Percentiles rank a stretch among this genome's conserved stretches.
Conservation (phyloP, 495 filamentous ascomycete genomes). For the Aspergillus panamensis region DNA sequence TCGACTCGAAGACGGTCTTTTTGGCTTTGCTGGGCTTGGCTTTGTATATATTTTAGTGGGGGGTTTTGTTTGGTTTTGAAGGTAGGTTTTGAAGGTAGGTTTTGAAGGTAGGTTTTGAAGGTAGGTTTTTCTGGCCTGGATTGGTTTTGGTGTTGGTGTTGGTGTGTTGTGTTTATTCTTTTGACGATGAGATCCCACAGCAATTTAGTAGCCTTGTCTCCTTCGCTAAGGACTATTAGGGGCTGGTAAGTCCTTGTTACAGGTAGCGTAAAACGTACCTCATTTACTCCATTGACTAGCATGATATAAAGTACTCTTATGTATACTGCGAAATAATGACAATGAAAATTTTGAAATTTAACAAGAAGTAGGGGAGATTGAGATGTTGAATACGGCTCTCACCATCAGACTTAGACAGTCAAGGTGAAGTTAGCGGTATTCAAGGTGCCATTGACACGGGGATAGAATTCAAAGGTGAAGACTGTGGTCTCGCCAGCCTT, state of each 20-base stretch:
- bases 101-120: background rate
- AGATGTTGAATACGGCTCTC: background rate
- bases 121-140: background rate
- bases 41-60: background rate
- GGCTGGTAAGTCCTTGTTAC: too few relatives aligned
- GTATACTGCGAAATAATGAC: background rate
- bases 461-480: constrained; percentile 54
- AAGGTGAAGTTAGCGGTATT: constrained; percentile 49
- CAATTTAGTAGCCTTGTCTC: background rate
- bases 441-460: constrained; percentile 33
- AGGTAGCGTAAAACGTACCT: too few relatives aligned
- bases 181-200: too few relatives aligned
- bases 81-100: background rate
- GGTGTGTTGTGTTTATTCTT: background rate
- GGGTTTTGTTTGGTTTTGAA: background rate
- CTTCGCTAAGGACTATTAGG: background rate
- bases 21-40: background rate
- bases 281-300: too few relatives aligned
- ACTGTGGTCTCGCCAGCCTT: constrained; percentile 40
- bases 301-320: too few relatives aligned
- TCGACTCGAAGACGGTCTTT: background rate
- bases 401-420: constrained; percentile 28
- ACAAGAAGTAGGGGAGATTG: too few relatives aligned
- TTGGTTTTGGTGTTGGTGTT: background rate
- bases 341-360: background rate